Evolutionary conservation across 169 alveolate genomes (phyloP), one percentile per base, ranked within the genome.

Genomic region (Eimeria necatrix): DNA sequence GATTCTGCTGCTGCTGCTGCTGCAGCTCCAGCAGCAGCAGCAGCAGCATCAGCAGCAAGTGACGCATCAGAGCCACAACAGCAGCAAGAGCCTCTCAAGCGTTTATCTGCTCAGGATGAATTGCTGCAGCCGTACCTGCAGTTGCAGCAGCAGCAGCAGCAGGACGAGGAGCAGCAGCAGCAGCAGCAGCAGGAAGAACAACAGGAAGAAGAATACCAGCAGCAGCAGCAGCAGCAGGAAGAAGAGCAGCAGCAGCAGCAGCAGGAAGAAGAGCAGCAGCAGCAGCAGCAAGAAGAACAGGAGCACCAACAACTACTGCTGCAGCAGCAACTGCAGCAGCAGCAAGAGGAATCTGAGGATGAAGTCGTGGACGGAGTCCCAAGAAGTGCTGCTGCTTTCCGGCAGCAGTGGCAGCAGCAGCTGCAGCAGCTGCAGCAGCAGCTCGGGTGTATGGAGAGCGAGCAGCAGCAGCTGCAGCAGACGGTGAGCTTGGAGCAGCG

Each of bases 381-480:
- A 1, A 10, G 68, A 10, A 56, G 68, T 18, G 68, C 68, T 56
- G 68, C 68, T 10, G 68, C 68, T 10, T 56, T 56, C 20, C 68
- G 20, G 4, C 68, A 56, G 2, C 68, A 56, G 20, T 56, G 68
- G 68, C 68, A 56, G 22, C 68, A 18, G 68, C 68, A 18, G 68
- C 68, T 56, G 68, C 68, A 56, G 68, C 68, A 56, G 68, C 68
- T 56, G 68, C 22, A 56, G 68, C 68, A 56, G 68, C 68, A 56
- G 68, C 68, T 56, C 22, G 68, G 68, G 68, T 56, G 68, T 56
- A 56, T 56, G 68, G 68, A 56, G 4, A 56, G 12, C 68, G 68
- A 56, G 68, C 68, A 56, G 68, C 68, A 56, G 68, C 68, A 56
- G 68, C 68, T 56, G 68, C 68, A 56, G 68, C 68, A 56, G 2